These are phyloP conservation scores for Chlorella sp. DNA, from an alignment of 139 green algal genomes.

Conservation along the genomic window DNA sequence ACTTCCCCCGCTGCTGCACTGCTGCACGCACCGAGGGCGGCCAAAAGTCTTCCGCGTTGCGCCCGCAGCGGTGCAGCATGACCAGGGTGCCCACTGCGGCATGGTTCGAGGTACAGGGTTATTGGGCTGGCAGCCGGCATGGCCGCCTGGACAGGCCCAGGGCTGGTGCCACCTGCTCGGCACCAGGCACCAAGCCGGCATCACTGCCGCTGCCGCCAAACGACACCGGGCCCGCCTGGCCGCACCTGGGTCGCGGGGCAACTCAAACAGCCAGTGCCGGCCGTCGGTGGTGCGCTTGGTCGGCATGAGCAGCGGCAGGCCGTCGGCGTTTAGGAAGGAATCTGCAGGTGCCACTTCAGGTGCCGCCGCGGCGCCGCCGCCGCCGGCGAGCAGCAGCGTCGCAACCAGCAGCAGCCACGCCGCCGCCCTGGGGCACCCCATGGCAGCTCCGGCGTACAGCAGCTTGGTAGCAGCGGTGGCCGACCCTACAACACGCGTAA, in stretches of 20 bases:
- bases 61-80: constrained; percentile 27
- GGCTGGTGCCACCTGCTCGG: neutral
- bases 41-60: constrained; percentile 32
- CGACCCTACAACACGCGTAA: no score
- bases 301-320: constrained; percentile 25
- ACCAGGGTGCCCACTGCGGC: constrained; percentile 14
- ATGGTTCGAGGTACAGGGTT: no score
- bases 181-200: neutral
- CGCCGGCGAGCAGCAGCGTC: neutral
- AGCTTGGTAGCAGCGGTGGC: no score
- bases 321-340: neutral
- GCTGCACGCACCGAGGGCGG: constrained; percentile 16
- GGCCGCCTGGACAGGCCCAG: neutral
- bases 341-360: neutral
- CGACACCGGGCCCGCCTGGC: neutral
- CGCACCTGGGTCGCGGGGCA: constrained; percentile 10
- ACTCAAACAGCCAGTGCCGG: constrained; percentile 10
- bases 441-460: no score
- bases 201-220: no score
- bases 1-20: no score
- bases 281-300: constrained; percentile 8
- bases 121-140: neutral
- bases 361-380: neutral
- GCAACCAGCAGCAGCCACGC: neutral
- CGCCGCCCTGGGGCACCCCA: no score